phyloP scores from a whole-genome alignment of 306 rosid genomes.

The Macrotyloma uniflorum region DNA sequence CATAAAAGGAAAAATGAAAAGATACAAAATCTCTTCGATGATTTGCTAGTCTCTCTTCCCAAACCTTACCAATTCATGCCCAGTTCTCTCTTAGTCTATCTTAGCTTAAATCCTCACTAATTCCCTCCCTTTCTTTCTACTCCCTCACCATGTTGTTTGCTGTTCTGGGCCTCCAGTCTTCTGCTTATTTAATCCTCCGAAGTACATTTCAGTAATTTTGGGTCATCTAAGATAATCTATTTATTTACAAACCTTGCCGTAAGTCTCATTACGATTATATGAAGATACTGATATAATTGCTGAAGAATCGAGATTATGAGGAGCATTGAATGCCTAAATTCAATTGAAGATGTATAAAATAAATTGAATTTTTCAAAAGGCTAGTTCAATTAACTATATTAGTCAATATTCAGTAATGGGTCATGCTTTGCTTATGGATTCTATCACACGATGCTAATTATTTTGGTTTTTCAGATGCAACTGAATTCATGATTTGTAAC shows the following conservation, averaged over 20 bases:
- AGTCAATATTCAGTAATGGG: neutral
- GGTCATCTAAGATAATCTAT: neutral
- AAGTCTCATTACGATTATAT: neutral
- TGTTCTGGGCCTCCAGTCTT: neutral
- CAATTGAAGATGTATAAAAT: neutral
- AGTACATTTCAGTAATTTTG: neutral
- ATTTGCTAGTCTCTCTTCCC: neutral
- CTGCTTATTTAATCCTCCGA: neutral
- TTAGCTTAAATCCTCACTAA: neutral
- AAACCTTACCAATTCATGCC: neutral
- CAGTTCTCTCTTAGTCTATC: neutral
- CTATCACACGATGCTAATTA: slow-evolving; percentile 5
- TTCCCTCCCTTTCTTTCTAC: neutral
- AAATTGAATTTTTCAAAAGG: neutral
- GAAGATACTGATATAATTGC: neutral
- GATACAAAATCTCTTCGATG: neutral
- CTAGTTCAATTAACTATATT: neutral
- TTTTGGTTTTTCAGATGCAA: slow-evolving; percentile 26
- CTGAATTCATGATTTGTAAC: slow-evolving; percentile 19
- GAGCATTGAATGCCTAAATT: neutral
- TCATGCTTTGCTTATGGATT: slow-evolving; percentile 15
- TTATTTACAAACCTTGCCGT: neutral
- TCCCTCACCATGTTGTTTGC: neutral
- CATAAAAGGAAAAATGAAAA: neutral
- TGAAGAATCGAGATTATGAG: neutral